phyloP scores from a whole-genome alignment of 108 stramenopile genomes.

The Skeletonema potamos region DNA sequence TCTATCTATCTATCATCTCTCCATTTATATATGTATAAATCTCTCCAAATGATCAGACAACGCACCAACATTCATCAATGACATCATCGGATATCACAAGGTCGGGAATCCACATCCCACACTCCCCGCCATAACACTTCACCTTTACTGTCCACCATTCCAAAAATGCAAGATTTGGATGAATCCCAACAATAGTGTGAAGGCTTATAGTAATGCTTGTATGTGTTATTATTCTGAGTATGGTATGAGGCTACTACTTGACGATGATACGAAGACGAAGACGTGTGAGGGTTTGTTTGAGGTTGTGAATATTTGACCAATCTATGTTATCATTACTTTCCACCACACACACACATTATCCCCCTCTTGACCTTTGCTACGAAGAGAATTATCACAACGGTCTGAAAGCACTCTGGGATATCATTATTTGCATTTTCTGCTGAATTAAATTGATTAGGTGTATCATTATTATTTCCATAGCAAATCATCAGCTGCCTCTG shows the following conservation, averaged over 20 bases:
- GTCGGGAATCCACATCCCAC: conserved; percentile 59
- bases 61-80: conserved; percentile 73
- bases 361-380: too few species aligned
- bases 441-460: too few species aligned
- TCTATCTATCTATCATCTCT: background rate
- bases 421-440: too few species aligned
- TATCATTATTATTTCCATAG: too few species aligned
- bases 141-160: conserved; percentile 90
- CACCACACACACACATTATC: too few species aligned
- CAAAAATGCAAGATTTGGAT: conserved; percentile 74
- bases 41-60: conserved; percentile 22
- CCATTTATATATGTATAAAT: background rate
- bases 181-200: conserved; percentile 18
- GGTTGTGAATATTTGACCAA: conserved; percentile 24
- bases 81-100: conserved; percentile 89
- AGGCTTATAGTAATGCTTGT: conserved; percentile 17
- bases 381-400: too few species aligned
- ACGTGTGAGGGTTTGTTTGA: conserved; percentile 27
- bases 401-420: too few species aligned
- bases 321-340: too few species aligned
- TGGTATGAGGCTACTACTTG: conserved; percentile 24
- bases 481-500: too few species aligned
- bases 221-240: conserved; percentile 52
- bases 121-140: conserved; percentile 72
- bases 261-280: background rate